Conservation (phyloP, 2,329 filamentous ascomycete species). For the Mollisiaceae sp. region DNA sequence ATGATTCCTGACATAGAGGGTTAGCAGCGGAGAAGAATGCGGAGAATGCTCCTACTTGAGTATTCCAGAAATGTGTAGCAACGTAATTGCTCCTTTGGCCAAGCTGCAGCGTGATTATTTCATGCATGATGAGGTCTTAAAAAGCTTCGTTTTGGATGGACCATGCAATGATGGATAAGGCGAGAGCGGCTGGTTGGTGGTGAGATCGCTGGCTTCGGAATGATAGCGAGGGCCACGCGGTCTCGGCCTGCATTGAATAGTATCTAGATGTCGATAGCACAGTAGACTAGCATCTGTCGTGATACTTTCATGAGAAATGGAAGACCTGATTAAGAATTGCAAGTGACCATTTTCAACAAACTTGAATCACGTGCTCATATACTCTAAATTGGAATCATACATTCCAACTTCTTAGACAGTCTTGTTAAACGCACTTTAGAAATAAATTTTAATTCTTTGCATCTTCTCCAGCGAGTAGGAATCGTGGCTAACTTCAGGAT, state of each 20-base stretch:
- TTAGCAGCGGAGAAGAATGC: slow-evolving; percentile 21
- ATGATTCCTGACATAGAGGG: slow-evolving; percentile 75
- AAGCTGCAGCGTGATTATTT: slow-evolving; percentile 92
- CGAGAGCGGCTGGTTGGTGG: slow-evolving; percentile 2
- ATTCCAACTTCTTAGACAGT: background rate
- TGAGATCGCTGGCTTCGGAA: background rate
- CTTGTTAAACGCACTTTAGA: background rate
- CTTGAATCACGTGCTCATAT: background rate
- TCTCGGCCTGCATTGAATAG: background rate
- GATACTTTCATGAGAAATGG: background rate
- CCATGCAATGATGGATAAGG: background rate
- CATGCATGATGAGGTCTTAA: slow-evolving; percentile 69
- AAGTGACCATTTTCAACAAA: background rate
- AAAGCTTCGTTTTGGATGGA: background rate
- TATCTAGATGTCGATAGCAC: background rate
- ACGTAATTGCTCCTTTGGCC: slow-evolving; percentile 93
- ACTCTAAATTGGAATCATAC: background rate
- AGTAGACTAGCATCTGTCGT: background rate
- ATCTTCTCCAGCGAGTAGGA: background rate
- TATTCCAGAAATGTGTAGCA: slow-evolving; percentile 97
- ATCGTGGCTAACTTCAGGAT: background rate
- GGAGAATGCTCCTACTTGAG: slow-evolving; percentile 63
- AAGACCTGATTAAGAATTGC: background rate
- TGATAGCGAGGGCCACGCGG: background rate
- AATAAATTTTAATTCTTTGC: background rate